Conservation (phyloP, 2,329 filamentous ascomycete genomes). For the Orbilia javanica region DNA sequence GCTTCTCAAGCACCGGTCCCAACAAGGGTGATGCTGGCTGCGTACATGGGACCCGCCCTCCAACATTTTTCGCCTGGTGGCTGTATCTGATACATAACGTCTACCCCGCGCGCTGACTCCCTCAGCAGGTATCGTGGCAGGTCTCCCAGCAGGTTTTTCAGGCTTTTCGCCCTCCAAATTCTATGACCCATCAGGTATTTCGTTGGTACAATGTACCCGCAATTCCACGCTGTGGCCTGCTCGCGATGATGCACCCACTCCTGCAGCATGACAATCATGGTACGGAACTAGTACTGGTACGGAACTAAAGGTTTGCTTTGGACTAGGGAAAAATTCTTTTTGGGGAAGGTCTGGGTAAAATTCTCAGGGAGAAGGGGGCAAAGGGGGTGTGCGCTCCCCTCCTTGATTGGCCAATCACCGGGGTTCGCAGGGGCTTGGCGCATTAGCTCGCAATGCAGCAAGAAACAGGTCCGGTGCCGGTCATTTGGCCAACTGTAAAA, state of each 20-base stretch:
- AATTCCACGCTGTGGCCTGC: slow-evolving; percentile 33
- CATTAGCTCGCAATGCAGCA: slow-evolving; percentile 57
- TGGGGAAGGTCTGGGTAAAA: slow-evolving; percentile 58
- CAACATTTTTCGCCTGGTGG: slow-evolving; percentile 26
- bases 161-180: slow-evolving; percentile 27
- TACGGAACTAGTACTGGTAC: slow-evolving; percentile 50
- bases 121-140: not conserved
- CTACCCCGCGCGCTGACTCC: slow-evolving; percentile 48
- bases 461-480: slow-evolving; percentile 57
- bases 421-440: slow-evolving; percentile 49
- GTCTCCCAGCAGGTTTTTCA: slow-evolving; percentile 32
- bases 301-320: slow-evolving; percentile 52
- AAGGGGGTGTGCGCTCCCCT: slow-evolving; percentile 36
- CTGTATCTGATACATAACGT: slow-evolving; percentile 55
- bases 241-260: slow-evolving; percentile 53
- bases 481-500: slow-evolving; percentile 56
- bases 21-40: slow-evolving; percentile 50
- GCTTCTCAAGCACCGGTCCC: slow-evolving; percentile 30
- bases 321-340: slow-evolving; percentile 53
- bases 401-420: slow-evolving; percentile 37
- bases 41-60: slow-evolving; percentile 32
- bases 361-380: slow-evolving; percentile 46
- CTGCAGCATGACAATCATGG: slow-evolving; percentile 57
- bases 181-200: slow-evolving; percentile 45
- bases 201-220: slow-evolving; percentile 54